A percentile compares a stretch with the other conserved stretches of the same genome.
Evolutionary conservation across 176 grass and related monocot genomes (phyloP).

Genomic region (Bolboschoenus planiculmis): DNA sequence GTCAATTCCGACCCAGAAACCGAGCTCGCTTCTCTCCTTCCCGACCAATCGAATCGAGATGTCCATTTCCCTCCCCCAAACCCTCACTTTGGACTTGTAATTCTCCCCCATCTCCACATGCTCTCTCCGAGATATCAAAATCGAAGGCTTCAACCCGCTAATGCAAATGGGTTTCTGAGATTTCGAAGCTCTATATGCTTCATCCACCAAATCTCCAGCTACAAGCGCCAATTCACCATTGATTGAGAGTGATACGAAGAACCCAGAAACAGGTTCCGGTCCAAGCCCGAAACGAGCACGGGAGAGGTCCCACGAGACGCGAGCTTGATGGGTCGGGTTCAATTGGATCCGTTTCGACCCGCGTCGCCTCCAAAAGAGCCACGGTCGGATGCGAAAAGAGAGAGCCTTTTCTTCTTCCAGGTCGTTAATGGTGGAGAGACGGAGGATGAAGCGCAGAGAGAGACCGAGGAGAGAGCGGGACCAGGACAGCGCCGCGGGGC

Average conservation of each 20-base stretch:
- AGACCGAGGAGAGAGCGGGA: slow-evolving; percentile 55
- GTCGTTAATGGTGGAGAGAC: slow-evolving; percentile 29
- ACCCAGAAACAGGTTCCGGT: slow-evolving; percentile 54
- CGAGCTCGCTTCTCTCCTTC: slow-evolving; percentile 38
- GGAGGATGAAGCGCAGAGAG: slow-evolving; percentile 54
- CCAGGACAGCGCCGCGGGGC: slow-evolving; percentile 61
- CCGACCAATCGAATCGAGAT: slow-evolving; percentile 62
- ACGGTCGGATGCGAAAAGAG: slow-evolving; percentile 56
- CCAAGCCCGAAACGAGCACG: slow-evolving; percentile 35
- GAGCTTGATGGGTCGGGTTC: slow-evolving; percentile 29
- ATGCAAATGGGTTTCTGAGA: slow-evolving; percentile 13
- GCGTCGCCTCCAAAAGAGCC: slow-evolving; percentile 50
- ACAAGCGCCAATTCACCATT: slow-evolving; percentile 65
- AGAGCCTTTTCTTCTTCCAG: slow-evolving; percentile 34
- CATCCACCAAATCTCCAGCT: slow-evolving; percentile 53
- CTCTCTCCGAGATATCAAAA: slow-evolving; percentile 45
- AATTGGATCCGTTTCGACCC: slow-evolving; percentile 44
- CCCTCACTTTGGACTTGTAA: slow-evolving; percentile 43
- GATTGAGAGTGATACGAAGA: slow-evolving; percentile 57
- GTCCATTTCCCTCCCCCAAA: slow-evolving; percentile 60
- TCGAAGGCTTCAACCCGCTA: background rate
- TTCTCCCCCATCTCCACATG: slow-evolving; percentile 43
- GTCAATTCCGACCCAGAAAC: slow-evolving; percentile 56
- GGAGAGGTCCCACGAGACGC: slow-evolving; percentile 60
- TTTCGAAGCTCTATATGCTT: slow-evolving; percentile 40